phyloP scores from a whole-genome alignment of 2,329 filamentous ascomycete genomes.

The Paraconiothyrium brasiliense region DNA sequence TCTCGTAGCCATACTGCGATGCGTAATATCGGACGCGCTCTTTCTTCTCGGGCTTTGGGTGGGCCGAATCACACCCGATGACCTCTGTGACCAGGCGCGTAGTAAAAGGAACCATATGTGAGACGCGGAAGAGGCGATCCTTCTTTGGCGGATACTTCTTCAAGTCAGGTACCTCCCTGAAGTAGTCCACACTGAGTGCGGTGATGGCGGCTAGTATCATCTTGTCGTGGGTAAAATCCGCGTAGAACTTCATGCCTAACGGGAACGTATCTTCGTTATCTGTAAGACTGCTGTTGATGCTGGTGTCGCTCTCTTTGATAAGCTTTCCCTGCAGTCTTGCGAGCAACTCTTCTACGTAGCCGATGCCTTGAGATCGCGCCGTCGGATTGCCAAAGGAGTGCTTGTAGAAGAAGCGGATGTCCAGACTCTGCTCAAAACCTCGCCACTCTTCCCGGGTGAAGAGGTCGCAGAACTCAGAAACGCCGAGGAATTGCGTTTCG shows the following conservation, averaged over 20 bases:
- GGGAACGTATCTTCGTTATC: constrained; percentile 59
- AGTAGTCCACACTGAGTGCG: constrained; percentile 65
- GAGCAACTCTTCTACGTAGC: constrained; percentile 63
- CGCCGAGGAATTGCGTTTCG: constrained; percentile 61
- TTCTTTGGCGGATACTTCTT: constrained; percentile 55
- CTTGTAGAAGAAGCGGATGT: constrained; percentile 62
- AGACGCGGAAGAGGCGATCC: constrained; percentile 60
- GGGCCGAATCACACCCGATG: constrained; percentile 58
- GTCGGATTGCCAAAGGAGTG: constrained; percentile 60
- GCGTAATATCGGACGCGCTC: constrained; percentile 55
- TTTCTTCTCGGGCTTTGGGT: constrained; percentile 53
- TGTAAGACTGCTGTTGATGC: constrained; percentile 61
- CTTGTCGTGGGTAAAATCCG: constrained; percentile 65
- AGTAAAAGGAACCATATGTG: constrained; percentile 64
- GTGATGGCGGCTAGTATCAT: constrained; percentile 61
- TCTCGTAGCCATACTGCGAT: constrained; percentile 56
- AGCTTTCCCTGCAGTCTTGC: constrained; percentile 59
- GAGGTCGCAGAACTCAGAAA: constrained; percentile 62
- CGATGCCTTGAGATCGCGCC: constrained; percentile 63
- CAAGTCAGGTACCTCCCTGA: constrained; percentile 58
- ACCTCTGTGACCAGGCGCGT: constrained; percentile 65
- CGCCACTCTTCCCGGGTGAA: constrained; percentile 66
- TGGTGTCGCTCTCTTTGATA: constrained; percentile 59
- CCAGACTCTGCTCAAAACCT: constrained; percentile 63
- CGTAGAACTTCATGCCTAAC: constrained; percentile 59